Percentiles rank a stretch among this genome's conserved stretches.
These are phyloP conservation scores for Salvia sclarea DNA, from an alignment of 305 asterid species.

Conservation along the genomic window DNA sequence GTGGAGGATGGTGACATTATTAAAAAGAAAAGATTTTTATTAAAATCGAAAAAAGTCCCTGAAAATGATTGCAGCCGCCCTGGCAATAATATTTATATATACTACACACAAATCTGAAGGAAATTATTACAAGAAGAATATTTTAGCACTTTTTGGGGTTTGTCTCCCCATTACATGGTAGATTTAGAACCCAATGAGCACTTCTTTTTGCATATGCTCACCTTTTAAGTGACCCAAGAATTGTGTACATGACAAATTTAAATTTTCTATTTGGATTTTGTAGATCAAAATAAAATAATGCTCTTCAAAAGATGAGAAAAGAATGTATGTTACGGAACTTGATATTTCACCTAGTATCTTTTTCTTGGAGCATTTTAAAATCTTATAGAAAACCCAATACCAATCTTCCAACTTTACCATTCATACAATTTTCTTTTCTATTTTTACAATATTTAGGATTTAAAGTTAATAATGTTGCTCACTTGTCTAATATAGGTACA, in stretches of 20 bases:
- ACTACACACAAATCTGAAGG: neutral
- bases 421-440: no score
- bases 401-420: no score
- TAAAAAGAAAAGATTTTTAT: conserved; percentile 24
- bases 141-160: conserved; percentile 38
- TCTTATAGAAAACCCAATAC: no score
- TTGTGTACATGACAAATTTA: neutral
- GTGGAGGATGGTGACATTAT: conserved; percentile 45
- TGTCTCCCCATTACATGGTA: conserved; percentile 56
- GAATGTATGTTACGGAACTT: neutral
- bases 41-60: conserved; percentile 36
- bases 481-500: no score
- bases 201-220: conserved; percentile 43
- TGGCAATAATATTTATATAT: neutral
- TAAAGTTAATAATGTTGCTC: no score
- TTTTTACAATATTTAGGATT: no score
- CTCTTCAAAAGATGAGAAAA: neutral
- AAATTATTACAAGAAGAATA: conserved; percentile 8
- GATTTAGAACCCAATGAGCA: conserved; percentile 44
- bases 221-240: conserved; percentile 33
- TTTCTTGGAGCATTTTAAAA: no score
- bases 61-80: conserved; percentile 66
- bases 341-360: no score
- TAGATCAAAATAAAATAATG: neutral
- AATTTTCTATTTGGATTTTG: neutral